Percentiles rank a stretch among this genome's conserved stretches.
phyloP scores from a whole-genome alignment of 1,284 basidiomycete species.

The Cryptococcus neoformans region DNA sequence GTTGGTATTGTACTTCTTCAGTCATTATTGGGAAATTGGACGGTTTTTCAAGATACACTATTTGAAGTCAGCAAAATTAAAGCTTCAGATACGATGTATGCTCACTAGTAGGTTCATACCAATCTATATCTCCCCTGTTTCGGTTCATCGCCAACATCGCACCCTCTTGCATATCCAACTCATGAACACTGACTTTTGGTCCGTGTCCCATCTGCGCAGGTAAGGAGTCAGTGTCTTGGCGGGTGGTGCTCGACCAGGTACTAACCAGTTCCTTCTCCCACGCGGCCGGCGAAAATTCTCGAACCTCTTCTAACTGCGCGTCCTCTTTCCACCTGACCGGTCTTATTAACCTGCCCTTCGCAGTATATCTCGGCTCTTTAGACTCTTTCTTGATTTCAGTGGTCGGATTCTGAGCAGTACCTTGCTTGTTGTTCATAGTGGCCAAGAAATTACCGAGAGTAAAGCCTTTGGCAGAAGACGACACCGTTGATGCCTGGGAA shows the following conservation, averaged over 20 bases:
- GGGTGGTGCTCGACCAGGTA: background rate
- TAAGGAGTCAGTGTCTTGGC: background rate
- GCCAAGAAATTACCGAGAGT: background rate
- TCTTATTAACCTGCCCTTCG: conserved; percentile 30
- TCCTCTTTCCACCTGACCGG: conserved; percentile 34
- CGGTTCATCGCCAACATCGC: conserved; percentile 21
- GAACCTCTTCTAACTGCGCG: conserved; percentile 20
- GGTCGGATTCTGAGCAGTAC: background rate
- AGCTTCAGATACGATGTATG: background rate
- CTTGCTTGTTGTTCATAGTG: background rate
- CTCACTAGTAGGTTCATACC: conserved; percentile 34
- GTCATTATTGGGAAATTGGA: conserved; percentile 1
- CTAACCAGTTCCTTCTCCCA: conserved; percentile 27
- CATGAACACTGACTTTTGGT: conserved; percentile 23
- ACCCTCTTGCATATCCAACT: conserved; percentile 37
- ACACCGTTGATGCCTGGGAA: background rate
- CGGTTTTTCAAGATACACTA: conserved; percentile 3
- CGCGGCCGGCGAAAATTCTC: conserved; percentile 28
- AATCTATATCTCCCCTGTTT: conserved; percentile 22
- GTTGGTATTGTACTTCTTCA: conserved; percentile 26
- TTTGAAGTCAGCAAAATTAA: background rate
- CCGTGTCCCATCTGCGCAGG: conserved; percentile 12
- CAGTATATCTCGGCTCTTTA: conserved; percentile 4
- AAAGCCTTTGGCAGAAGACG: background rate
- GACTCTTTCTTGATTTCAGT: conserved; percentile 8